A percentile compares a stretch with the other conserved stretches of the same genome.
Evolutionary conservation across 78 protist species (phyloP).

Genomic region (Cavenderia fasciculata): DNA sequence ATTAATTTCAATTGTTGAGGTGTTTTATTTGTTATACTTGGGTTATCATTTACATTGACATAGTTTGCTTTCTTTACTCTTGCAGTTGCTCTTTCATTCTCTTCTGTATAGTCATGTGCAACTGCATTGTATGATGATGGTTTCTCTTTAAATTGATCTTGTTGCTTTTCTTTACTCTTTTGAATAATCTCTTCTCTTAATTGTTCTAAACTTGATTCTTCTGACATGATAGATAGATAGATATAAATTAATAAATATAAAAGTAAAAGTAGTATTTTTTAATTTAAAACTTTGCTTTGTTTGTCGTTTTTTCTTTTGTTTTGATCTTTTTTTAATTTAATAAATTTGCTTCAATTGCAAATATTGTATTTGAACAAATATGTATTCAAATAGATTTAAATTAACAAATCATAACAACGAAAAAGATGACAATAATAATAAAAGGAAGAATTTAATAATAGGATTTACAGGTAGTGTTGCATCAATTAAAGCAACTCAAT

Average conservation of each 20-base stretch:
- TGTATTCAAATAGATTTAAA: no score
- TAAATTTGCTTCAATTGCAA: no score
- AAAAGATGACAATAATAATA: background rate
- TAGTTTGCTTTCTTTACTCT: background rate
- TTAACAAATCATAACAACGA: no score
- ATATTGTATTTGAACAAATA: no score
- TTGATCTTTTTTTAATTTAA: no score
- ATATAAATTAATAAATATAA: no score
- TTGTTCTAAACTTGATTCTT: conserved; percentile 28
- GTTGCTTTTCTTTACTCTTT: conserved; percentile 1
- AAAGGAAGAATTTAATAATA: conserved; percentile 42
- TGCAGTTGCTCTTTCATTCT: conserved; percentile 38
- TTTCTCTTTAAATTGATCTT: background rate
- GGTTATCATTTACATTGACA: background rate
- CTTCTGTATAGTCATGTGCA: conserved; percentile 46
- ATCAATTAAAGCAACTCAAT: conserved; percentile 64
- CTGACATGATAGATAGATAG: no score
- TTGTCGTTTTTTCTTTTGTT: no score
- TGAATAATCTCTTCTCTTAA: conserved; percentile 70
- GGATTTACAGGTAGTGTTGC: conserved; percentile 87
- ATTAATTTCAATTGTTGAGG: conserved; percentile 37
- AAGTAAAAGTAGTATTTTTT: no score
- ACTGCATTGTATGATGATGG: conserved; percentile 28
- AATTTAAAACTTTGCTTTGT: no score
- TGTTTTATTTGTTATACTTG: conserved; percentile 2